phyloP scores from a whole-genome alignment of 306 rosid species.

The Lathyrus tuberosus region DNA sequence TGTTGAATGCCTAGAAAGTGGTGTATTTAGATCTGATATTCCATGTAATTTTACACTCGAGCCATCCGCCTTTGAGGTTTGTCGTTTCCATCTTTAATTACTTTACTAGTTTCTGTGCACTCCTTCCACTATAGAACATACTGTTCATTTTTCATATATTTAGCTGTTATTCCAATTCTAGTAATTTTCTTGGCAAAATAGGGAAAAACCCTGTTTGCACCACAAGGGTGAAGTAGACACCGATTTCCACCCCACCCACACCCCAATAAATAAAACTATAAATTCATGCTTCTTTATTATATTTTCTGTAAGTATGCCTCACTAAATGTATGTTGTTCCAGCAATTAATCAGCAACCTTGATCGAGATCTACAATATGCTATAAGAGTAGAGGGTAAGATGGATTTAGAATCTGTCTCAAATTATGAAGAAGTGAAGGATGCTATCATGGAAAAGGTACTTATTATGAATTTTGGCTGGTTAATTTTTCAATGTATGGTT shows the following conservation, averaged over 20 bases:
- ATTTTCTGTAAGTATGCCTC: constrained; percentile 35
- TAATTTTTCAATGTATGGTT: constrained; percentile 18
- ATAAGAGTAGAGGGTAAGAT: constrained; percentile 90
- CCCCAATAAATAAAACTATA: constrained; percentile 16
- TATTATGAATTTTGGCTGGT: constrained; percentile 39
- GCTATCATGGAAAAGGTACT: constrained; percentile 87
- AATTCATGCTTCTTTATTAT: constrained; percentile 30
- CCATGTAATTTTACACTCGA: constrained; percentile 84
- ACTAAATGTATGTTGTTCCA: constrained; percentile 53
- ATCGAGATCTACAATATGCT: constrained; percentile 96
- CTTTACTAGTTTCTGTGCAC: constrained; percentile 32
- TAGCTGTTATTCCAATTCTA: constrained; percentile 14
- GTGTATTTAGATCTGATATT: constrained; percentile 96
- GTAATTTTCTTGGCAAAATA: constrained; percentile 9
- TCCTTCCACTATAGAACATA: constrained; percentile 30
- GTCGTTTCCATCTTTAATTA: constrained; percentile 39
- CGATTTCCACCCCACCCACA: not conserved
- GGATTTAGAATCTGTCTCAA: constrained; percentile 78
- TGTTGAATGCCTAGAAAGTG: constrained; percentile 98
- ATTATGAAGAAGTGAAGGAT: constrained; percentile 87
- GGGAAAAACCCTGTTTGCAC: not conserved
- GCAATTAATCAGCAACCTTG: constrained; percentile 84
- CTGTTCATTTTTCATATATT: constrained; percentile 22
- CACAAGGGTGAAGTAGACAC: constrained; percentile 7
- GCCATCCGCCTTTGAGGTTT: constrained; percentile 86